A percentile compares a stretch with the other conserved stretches of the same genome.
Conservation (phyloP, 768 basidiomycete genomes). For the Auriscalpium microsporum region DNA sequence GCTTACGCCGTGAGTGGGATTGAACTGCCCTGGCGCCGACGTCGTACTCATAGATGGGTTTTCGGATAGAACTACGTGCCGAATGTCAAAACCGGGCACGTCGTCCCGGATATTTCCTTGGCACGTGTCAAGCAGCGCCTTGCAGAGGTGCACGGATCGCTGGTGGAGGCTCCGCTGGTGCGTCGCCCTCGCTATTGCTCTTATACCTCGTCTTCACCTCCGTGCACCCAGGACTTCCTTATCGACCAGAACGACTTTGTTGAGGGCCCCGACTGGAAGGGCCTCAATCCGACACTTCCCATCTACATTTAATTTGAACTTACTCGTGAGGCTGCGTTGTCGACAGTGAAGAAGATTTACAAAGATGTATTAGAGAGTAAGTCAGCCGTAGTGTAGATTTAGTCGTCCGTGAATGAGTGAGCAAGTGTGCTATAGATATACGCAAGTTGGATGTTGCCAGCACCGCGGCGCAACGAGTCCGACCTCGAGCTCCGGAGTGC, state of each 20-base stretch:
- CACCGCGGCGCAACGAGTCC: too few relatives aligned
- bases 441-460: too few relatives aligned
- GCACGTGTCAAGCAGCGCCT: slow-evolving; percentile 71
- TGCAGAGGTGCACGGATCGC: slow-evolving; percentile 52
- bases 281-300: slow-evolving; percentile 68
- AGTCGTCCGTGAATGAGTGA: too few relatives aligned
- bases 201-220: slow-evolving; percentile 1
- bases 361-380: too few relatives aligned
- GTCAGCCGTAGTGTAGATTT: too few relatives aligned
- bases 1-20: slow-evolving; percentile 57
- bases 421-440: too few relatives aligned
- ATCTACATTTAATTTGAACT: slow-evolving; percentile 57
- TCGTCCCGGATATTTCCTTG: slow-evolving; percentile 60
- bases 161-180: slow-evolving; percentile 75
- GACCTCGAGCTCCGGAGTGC: too few relatives aligned
- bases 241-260: slow-evolving; percentile 72
- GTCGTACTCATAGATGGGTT: neutral
- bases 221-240: slow-evolving; percentile 60
- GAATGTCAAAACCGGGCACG: slow-evolving; percentile 73
- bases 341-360: too few relatives aligned
- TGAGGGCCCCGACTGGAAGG: slow-evolving; percentile 63
- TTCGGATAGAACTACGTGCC: slow-evolving; percentile 55
- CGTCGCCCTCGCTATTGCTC: slow-evolving; percentile 1
- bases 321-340: too few relatives aligned
- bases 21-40: slow-evolving; percentile 12